phyloP scores from a whole-genome alignment of 441 rosid genomes.

The Euphorbia corollata region DNA sequence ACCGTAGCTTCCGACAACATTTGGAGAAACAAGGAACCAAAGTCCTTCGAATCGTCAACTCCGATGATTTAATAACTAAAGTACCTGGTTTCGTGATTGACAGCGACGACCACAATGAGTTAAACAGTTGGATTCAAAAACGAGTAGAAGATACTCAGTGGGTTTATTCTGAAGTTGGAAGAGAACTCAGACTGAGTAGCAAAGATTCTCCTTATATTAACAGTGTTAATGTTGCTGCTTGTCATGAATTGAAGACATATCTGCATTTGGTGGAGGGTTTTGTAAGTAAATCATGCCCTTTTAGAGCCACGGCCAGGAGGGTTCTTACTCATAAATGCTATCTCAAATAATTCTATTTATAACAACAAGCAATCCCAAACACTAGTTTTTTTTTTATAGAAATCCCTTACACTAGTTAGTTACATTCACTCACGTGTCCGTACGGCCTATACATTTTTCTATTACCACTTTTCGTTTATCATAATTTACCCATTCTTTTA shows the following conservation, averaged over 20 bases:
- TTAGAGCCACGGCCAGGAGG: conserved; percentile 42
- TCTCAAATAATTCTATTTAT: not conserved
- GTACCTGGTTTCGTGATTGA: conserved; percentile 64
- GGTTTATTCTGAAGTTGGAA: conserved; percentile 70
- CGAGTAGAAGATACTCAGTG: conserved; percentile 48
- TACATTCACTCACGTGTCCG: not conserved
- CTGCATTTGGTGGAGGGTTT: conserved; percentile 60
- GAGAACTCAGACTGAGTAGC: conserved; percentile 59
- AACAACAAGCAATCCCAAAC: not conserved
- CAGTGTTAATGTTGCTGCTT: conserved; percentile 44
- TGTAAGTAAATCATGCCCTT: conserved; percentile 60
- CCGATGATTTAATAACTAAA: conserved; percentile 66
- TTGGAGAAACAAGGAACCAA: conserved; percentile 62
- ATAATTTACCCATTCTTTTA: not conserved
- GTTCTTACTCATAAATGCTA: conserved; percentile 18
- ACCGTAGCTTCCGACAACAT: conserved; percentile 39
- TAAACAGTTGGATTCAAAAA: conserved; percentile 44
- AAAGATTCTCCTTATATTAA: conserved; percentile 50
- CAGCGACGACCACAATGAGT: conserved; percentile 11
- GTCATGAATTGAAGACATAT: conserved; percentile 72
- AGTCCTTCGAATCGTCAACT: conserved; percentile 62
- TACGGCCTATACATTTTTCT: not conserved
- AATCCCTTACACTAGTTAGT: too few relatives aligned
- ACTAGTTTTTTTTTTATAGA: too few relatives aligned
- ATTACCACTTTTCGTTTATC: not conserved